Conservation (phyloP, 2,329 filamentous ascomycete genomes). For the Clarireedia monteithiana region DNA sequence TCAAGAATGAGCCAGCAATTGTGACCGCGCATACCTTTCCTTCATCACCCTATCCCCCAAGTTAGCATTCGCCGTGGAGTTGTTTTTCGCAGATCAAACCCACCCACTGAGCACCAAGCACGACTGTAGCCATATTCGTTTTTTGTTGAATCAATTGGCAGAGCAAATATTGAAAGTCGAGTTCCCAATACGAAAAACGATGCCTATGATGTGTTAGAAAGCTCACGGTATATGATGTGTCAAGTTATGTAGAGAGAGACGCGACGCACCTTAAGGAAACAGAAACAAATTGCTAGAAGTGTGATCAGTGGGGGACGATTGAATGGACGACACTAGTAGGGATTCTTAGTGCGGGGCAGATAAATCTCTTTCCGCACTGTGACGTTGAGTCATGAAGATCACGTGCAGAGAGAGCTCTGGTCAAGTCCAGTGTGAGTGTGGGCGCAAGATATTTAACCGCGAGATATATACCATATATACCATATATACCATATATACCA, state of each 20-base stretch:
- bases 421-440: too few relatives aligned
- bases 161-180: neutral
- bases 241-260: constrained; percentile 9
- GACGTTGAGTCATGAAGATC: neutral
- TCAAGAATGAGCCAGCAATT: neutral
- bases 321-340: neutral
- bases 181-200: neutral
- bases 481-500: too few relatives aligned
- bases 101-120: constrained; percentile 50
- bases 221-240: constrained; percentile 2
- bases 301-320: too few relatives aligned
- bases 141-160: neutral
- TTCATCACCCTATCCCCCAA: constrained; percentile 4
- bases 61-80: neutral
- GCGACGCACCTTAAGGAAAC: constrained; percentile 10
- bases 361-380: neutral
- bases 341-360: constrained; percentile 1
- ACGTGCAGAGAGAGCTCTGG: too few relatives aligned
- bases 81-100: constrained; percentile 30
- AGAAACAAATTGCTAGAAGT: neutral
- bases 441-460: too few relatives aligned
- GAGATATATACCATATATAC: too few relatives aligned
- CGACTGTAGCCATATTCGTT: constrained; percentile 37
- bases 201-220: constrained; percentile 8
- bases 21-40: constrained; percentile 5